Evolutionary conservation across 768 basidiomycete species (phyloP), one percentile per base, ranked within the genome.

Genomic region (Rhizopogon rudus): DNA sequence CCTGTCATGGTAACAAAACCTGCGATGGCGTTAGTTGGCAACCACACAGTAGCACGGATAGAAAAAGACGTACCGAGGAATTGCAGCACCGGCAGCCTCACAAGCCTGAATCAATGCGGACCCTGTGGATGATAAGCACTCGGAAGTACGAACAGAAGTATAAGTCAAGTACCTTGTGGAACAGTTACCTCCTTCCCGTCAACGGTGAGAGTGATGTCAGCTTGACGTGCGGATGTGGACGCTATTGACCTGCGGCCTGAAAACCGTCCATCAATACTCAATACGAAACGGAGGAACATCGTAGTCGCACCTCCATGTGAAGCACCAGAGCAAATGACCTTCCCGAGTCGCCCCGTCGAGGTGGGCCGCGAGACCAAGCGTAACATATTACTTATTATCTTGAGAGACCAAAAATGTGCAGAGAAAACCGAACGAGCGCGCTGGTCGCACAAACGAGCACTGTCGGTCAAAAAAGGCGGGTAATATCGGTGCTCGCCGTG

Each of bases 161-260:
- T 16, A 51, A 46, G 44, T 44, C n/a, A 49, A 57, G 44, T 56
- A 91, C 95, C 96, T 77, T 96, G 93, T 28, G 93, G 93, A 39
- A 99, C 94, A 2, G 93, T 94, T 20, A 99, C 94, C 75, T 94
- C 89, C 73, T 95, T 97, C 60, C 96, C 96, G 71, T 99, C 95
- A 41, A 98, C 87, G 1, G 94, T 96, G 31, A 98, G 75, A 33
- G 93, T 96, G 62, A 98, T 87, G 61, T 93, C 89, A 44, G 87
- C 88, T 63, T 78, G 80, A 55, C 81, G 77, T 55, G 78, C 70
- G 16, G 87, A 79, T 1, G 86, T 81, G 40, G 90, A 86, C 10
- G 86, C 74, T 67, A 91, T 79, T 35, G 78, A 75, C 57, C 86
- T 77, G 58, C 78, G 79, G 64, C 77, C 88, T 88, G 50, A 9